These are phyloP conservation scores for Pythium monospermum DNA, from an alignment of 352 stramenopile genomes.

Conservation along the genomic window DNA sequence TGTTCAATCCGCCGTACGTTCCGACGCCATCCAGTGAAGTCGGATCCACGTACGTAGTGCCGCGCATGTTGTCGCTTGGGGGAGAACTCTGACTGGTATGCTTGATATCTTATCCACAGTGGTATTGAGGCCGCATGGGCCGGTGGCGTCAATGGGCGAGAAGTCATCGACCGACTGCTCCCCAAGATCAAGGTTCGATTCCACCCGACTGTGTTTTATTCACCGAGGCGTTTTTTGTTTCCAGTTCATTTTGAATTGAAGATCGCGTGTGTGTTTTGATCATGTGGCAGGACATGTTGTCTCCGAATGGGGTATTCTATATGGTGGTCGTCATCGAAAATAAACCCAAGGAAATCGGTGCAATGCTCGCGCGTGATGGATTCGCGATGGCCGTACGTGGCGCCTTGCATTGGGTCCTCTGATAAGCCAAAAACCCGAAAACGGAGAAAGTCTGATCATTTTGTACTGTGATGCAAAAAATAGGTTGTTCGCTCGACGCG, in stretches of 20 bases:
- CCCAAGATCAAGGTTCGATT: conserved; percentile 88
- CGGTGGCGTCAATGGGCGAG: conserved; percentile 88
- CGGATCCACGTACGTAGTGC: conserved; percentile 63
- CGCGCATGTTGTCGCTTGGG: neutral
- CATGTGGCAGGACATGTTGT: conserved; percentile 50
- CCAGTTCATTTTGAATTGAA: no score
- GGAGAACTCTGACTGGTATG: no score
- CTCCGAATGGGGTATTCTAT: conserved; percentile 90
- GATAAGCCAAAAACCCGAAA: neutral
- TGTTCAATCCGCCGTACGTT: conserved; percentile 99
- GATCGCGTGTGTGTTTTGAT: no score
- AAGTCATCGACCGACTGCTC: conserved; percentile 95
- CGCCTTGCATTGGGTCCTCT: neutral
- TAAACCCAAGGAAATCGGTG: conserved; percentile 90
- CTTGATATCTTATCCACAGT: conserved; percentile 20
- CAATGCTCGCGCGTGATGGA: conserved; percentile 56
- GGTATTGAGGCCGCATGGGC: conserved; percentile 97
- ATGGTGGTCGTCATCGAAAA: conserved; percentile 98
- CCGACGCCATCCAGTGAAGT: conserved; percentile 96
- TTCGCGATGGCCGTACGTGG: conserved; percentile 58
- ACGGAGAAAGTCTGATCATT: no score
- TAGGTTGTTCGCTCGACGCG: conserved; percentile 66
- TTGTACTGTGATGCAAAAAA: no score
- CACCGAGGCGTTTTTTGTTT: no score
- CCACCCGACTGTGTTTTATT: no score